Base-by-base conservation (phyloP, 805 yeast species). In the Ogataea chonburiensis region DNA sequence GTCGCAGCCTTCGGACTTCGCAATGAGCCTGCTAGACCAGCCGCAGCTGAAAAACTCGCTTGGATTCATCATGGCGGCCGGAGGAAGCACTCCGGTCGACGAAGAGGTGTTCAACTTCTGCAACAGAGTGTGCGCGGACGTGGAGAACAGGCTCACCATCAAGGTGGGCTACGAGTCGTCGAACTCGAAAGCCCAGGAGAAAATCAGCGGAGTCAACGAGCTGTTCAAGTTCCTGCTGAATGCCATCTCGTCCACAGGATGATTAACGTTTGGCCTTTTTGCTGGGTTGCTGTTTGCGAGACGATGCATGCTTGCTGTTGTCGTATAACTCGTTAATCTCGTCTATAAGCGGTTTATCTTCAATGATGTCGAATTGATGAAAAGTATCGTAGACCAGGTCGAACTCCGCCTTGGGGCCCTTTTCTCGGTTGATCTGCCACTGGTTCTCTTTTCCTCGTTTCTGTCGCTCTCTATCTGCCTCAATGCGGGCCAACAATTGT, bases 401-500 rank as follows among this genome's bases (percentile, higher is more conserved):
- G 61, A 67, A 42, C 60, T 68, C 73, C 12, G 60, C 47, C 24
- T 49, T 23, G 13, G 41, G 30, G 9, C 50, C 21, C 10, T 31
- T 34, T 7, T 40, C 46, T 40, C 85, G 60, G 20, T 68, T 70
- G 1, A 82, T 77, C 7, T 79, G 71, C 95, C 96, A 87, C 15
- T 79, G 67, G 8, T 72, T 75, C 52, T 91, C 97, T 49, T 89
- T 87, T 10, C 83, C 74, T 46, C 85, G 72, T 56, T 91, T 91
- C 53, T 86, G 88, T 28, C 95, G 68, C 56, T 91, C 98, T 48
- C 98, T 68, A 56, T 91, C 98, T 44, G 82, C 89, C 56, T 91
- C 97, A 81, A 91, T 87, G 42, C 98, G 66, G 23, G 76, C 71
- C 12, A 87, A 56, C 12, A 85, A 77, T 47, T 81, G 86, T 30